Conservation (phyloP, 805 yeast species). For the Vanderwaltozyma verrucispora region DNA sequence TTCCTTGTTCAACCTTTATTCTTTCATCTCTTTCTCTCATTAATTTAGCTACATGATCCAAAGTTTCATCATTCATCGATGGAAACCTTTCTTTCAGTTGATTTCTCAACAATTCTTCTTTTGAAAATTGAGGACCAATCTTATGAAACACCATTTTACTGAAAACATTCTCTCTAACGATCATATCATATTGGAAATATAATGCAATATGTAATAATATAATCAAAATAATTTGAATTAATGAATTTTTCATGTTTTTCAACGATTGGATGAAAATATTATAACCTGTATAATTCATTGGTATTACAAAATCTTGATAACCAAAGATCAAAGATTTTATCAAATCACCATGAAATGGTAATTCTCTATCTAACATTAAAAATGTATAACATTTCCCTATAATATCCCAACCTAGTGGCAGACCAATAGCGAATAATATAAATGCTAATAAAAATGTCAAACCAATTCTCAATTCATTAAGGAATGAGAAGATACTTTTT, state of each 20-base stretch:
- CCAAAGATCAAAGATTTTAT: slow-evolving; percentile 14
- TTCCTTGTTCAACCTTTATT: slow-evolving; percentile 3
- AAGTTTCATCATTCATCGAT: slow-evolving; percentile 24
- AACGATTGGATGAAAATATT: slow-evolving; percentile 10
- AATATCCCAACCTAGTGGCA: slow-evolving; percentile 50
- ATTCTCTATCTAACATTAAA: slow-evolving; percentile 42
- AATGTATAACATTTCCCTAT: slow-evolving; percentile 45
- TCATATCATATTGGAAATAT: slow-evolving; percentile 59
- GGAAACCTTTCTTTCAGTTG: slow-evolving; percentile 26
- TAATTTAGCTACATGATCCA: slow-evolving; percentile 19
- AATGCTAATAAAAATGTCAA: slow-evolving; percentile 19
- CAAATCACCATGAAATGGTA: slow-evolving; percentile 31
- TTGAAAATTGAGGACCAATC: slow-evolving; percentile 39
- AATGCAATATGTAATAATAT: slow-evolving; percentile 36
- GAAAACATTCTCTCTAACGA: slow-evolving; percentile 60
- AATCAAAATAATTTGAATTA: slow-evolving; percentile 31
- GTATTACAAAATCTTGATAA: slow-evolving; percentile 3
- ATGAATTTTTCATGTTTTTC: slow-evolving; percentile 19
- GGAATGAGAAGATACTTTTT: slow-evolving; percentile 26
- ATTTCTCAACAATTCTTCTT: slow-evolving; percentile 19
- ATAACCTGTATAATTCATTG: slow-evolving; percentile 4
- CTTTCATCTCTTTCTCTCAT: slow-evolving; percentile 23
- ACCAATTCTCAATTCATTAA: slow-evolving; percentile 9
- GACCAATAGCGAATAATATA: slow-evolving; percentile 27
- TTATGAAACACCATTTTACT: slow-evolving; percentile 43